A percentile compares a stretch with the other conserved stretches of the same genome.
phyloP scores from a whole-genome alignment of 768 basidiomycete genomes.

The Lactarius psammicola region DNA sequence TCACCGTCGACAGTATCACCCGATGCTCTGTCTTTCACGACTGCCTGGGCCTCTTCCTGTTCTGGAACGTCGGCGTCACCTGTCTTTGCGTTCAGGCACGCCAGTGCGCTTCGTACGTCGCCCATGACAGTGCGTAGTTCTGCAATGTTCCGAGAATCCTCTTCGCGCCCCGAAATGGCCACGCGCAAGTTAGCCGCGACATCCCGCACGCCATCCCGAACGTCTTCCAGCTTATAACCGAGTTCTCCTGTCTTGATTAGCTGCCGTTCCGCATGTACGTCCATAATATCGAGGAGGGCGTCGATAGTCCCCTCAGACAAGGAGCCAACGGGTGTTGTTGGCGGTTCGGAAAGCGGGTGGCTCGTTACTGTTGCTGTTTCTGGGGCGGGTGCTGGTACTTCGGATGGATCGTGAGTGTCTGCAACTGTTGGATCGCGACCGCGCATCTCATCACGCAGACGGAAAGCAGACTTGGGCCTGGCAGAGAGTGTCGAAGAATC shows the following conservation, averaged over 20 bases:
- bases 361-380: slow-evolving; percentile 1
- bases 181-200: slow-evolving; percentile 17
- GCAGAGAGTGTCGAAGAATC: background rate
- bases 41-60: slow-evolving; percentile 39
- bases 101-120: slow-evolving; percentile 13
- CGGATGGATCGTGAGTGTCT: background rate
- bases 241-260: slow-evolving; percentile 25
- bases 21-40: slow-evolving; percentile 42
- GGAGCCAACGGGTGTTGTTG: slow-evolving; percentile 14
- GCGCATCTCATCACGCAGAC: slow-evolving; percentile 29
- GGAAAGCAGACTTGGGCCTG: slow-evolving; percentile 28
- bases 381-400: background rate
- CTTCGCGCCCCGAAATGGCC: slow-evolving; percentile 19
- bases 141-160: slow-evolving; percentile 25
- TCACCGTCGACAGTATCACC: slow-evolving; percentile 34
- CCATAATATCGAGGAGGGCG: slow-evolving; percentile 25
- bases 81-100: slow-evolving; percentile 5
- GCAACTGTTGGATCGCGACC: background rate
- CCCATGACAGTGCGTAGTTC: slow-evolving; percentile 20
- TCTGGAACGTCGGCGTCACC: background rate
- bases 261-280: slow-evolving; percentile 28
- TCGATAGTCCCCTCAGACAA: slow-evolving; percentile 10
- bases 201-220: slow-evolving; percentile 22
- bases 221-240: slow-evolving; percentile 9
- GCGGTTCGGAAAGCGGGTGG: slow-evolving; percentile 12